phyloP scores from a whole-genome alignment of 768 basidiomycete species.

The Lactarius trivialis region DNA sequence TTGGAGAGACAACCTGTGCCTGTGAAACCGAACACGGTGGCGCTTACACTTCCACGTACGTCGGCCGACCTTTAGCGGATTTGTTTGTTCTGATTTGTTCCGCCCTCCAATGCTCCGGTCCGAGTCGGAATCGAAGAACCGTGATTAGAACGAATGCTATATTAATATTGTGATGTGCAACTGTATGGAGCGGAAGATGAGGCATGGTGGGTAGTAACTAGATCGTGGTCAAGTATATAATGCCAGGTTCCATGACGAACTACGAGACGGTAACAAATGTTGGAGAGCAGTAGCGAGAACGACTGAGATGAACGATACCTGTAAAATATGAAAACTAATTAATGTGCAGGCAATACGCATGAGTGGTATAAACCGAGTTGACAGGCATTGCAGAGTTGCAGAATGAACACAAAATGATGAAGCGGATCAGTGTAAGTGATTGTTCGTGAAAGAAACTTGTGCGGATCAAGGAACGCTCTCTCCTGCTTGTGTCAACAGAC shows the following conservation, averaged over 20 bases:
- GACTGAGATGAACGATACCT: constrained; percentile 5
- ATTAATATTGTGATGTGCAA: constrained; percentile 19
- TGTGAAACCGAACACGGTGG: neutral
- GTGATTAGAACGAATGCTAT: constrained; percentile 11
- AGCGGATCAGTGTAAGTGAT: neutral
- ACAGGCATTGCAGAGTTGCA: constrained; percentile 12
- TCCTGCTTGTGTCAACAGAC: constrained; percentile 37
- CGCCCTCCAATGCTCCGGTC: neutral
- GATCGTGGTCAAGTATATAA: constrained; percentile 15
- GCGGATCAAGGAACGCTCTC: constrained; percentile 11
- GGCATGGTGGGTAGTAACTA: constrained; percentile 14
- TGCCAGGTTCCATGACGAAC: constrained; percentile 11
- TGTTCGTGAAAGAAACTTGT: neutral
- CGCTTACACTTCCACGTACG: constrained; percentile 7
- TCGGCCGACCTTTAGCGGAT: neutral
- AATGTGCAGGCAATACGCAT: constrained; percentile 17
- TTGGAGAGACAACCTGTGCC: neutral
- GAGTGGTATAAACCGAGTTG: constrained; percentile 13
- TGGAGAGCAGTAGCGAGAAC: constrained; percentile 4
- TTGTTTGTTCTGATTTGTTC: constrained; percentile 22
- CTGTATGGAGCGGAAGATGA: constrained; percentile 9
- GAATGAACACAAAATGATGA: constrained; percentile 11
- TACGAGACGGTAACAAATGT: constrained; percentile 11
- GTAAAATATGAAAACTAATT: constrained; percentile 19
- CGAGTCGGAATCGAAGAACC: neutral